Evolutionary conservation across 257 asterid species (phyloP), one percentile per base, ranked within the genome.

Genomic region (Salvia rosmarinus): DNA sequence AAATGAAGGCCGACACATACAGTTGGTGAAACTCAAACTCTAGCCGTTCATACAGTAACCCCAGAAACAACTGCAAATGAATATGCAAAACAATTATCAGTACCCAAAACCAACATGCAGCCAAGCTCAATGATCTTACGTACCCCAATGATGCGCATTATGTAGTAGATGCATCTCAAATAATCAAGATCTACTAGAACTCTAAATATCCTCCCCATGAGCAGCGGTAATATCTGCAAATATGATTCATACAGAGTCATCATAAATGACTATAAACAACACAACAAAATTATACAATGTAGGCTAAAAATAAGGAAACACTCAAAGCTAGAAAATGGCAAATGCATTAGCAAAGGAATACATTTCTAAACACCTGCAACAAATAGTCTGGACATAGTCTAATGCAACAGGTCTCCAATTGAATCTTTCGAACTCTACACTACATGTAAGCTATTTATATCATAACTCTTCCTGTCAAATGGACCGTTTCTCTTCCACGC

Each of bases 101-200:
- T n/a, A 16, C 23, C 1, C 6, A 13, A 47, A 16, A n/a, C 10
- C 20, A 6, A 47, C n/a, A 47, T 0, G 55, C 55, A 6, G 23
- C 55, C 1, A 43, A 3, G 13, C 17, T 43, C 13, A 16, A 43
- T 13, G 21, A 47, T n/a, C 55, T 1, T 47, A 51, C 57, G 30
- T 80, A 88, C 95, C 75, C 90, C 89, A 44, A 86, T 47, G 74
- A 86, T 16, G 34, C 95, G 95, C 77, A 78, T 68, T 16, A 80
- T 64, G 64, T 83, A 86, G 81, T 86, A 87, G 70, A 80, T 73
- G 75, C 82, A 80, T 76, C 89, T 82, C 77, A 84, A 71, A 64
- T 78, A 81, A 83, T 77, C 80, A 35, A 88, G 90, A 70, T 85
- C 87, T 68, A 80, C 75, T 72, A 84, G 14, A 42, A 72, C 51